Evolutionary conservation across 352 stramenopile genomes (phyloP).

Genomic region (Pythium guiyangense): DNA sequence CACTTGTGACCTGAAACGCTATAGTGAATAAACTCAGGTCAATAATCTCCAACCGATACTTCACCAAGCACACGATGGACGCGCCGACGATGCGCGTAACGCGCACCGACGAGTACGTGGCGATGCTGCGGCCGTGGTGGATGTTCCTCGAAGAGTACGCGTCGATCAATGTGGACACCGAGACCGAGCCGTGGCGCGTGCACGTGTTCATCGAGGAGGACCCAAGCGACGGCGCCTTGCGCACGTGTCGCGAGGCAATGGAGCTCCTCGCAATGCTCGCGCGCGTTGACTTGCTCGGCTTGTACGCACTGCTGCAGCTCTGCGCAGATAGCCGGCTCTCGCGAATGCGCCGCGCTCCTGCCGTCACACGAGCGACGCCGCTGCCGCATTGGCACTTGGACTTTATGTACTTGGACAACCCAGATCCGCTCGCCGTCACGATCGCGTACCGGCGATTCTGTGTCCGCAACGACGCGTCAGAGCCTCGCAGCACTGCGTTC

Average conservation of each 20-base stretch:
- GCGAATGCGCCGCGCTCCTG: no score
- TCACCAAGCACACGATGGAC: no score
- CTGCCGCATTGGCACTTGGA: not conserved
- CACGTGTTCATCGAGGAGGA: not conserved
- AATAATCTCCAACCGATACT: no score
- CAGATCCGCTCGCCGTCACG: no score
- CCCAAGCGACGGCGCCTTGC: not conserved
- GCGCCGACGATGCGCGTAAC: no score
- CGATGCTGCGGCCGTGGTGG: not conserved
- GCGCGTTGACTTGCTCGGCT: conserved; percentile 1
- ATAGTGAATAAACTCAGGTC: no score
- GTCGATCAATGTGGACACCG: not conserved
- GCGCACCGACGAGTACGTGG: no score
- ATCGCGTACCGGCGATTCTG: no score
- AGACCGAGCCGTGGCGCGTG: not conserved
- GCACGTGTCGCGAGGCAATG: conserved; percentile 2
- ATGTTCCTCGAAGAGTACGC: not conserved
- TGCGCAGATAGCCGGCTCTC: no score
- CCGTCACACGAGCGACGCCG: not conserved
- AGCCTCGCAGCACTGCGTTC: no score
- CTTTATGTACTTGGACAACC: not conserved
- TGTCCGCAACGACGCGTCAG: no score
- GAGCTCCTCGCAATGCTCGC: not conserved
- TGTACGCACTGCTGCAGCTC: not conserved
- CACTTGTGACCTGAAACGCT: no score